Percentiles rank a stretch among this genome's conserved stretches.
These are phyloP conservation scores for Westerdykella sp. DNA, from an alignment of 2,329 filamentous ascomycete genomes.

Conservation along the genomic window DNA sequence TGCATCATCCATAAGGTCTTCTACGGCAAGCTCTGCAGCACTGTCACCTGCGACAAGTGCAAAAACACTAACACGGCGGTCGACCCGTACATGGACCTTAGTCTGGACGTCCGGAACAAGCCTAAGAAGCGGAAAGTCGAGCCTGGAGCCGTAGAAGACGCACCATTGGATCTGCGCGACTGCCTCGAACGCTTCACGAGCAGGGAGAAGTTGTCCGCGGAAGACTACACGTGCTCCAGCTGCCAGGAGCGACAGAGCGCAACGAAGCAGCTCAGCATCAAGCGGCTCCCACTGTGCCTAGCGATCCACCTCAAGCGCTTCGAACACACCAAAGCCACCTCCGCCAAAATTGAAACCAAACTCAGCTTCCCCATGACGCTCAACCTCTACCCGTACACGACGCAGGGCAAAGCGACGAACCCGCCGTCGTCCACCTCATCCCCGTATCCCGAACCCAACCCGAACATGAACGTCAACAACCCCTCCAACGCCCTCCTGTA, in stretches of 20 bases:
- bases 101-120: constrained; percentile 72
- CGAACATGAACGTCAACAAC: constrained; percentile 30
- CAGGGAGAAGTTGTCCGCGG: constrained; percentile 65
- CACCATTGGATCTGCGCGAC: constrained; percentile 40
- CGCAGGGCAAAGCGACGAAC: constrained; percentile 43
- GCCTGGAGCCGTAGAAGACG: constrained; percentile 18
- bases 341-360: constrained; percentile 80
- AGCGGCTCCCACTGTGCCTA: constrained; percentile 77
- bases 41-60: constrained; percentile 85
- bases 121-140: constrained; percentile 57
- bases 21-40: constrained; percentile 84
- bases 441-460: constrained; percentile 9
- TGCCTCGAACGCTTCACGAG: constrained; percentile 86
- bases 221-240: constrained; percentile 78
- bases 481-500: constrained; percentile 60
- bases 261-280: constrained; percentile 76
- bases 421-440: constrained; percentile 33
- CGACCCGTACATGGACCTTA: constrained; percentile 87
- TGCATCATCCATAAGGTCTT: constrained; percentile 95
- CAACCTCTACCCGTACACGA: constrained; percentile 87
- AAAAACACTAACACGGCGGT: constrained; percentile 73
- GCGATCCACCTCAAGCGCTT: constrained; percentile 89
- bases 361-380: constrained; percentile 81
- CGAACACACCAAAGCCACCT: constrained; percentile 67
- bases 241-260: constrained; percentile 72